Percentiles rank a stretch among this genome's conserved stretches.
Evolutionary conservation across 805 yeast species (phyloP).

Genomic region (Cyberlindnera mycetangii): DNA sequence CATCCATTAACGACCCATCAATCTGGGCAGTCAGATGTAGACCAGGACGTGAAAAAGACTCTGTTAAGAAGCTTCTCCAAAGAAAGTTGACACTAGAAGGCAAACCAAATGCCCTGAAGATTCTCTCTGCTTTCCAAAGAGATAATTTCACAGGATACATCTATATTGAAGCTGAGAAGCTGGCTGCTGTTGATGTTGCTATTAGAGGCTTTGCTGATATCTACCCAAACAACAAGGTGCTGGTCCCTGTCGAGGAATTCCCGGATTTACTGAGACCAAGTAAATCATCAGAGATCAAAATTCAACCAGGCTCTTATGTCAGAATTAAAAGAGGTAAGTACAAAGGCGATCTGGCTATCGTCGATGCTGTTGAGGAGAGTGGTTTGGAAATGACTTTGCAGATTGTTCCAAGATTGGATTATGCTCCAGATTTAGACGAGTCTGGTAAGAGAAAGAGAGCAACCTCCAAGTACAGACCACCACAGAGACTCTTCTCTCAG

Average conservation of each 20-base stretch:
- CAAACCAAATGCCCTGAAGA: constrained; percentile 75
- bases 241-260: constrained; percentile 94
- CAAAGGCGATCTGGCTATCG: constrained; percentile 89
- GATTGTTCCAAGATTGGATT: constrained; percentile 90
- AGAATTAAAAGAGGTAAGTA: constrained; percentile 88
- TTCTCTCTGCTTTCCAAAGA: constrained; percentile 88
- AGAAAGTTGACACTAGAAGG: constrained; percentile 77
- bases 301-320: constrained; percentile 90
- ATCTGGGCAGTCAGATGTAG: constrained; percentile 95
- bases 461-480: constrained; percentile 69
- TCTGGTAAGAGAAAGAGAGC: constrained; percentile 48
- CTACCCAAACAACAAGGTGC: constrained; percentile 65
- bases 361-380: constrained; percentile 89
- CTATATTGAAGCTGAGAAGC: constrained; percentile 90
- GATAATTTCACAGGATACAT: constrained; percentile 90
- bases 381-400: constrained; percentile 94
- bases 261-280: constrained; percentile 90
- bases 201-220: constrained; percentile 87
- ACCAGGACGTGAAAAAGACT: constrained; percentile 88
- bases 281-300: constrained; percentile 80
- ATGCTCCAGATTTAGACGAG: constrained; percentile 65
- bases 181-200: constrained; percentile 88
- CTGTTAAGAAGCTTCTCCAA: constrained; percentile 79
- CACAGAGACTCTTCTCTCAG: constrained; percentile 82
- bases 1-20: constrained; percentile 94